Conservation (phyloP, 257 asterid genomes). For the Solanum virginianum region DNA sequence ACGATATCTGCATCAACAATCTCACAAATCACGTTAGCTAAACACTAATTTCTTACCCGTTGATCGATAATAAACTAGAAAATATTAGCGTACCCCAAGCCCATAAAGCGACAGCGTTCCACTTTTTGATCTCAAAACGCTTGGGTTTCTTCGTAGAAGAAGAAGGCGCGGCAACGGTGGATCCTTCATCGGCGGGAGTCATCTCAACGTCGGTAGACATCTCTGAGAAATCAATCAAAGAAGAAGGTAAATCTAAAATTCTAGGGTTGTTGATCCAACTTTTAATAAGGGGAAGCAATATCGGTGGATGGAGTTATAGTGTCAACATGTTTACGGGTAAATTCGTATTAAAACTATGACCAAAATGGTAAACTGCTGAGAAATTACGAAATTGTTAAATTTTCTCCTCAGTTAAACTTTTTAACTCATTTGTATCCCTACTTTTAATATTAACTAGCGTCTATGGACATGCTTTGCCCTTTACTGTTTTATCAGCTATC, state of each 20-base stretch:
- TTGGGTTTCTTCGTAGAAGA: constrained; percentile 51
- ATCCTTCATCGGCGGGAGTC: constrained; percentile 59
- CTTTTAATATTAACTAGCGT: too few species aligned
- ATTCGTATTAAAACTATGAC: not conserved
- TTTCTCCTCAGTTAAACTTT: not conserved
- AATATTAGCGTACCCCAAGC: constrained; percentile 53
- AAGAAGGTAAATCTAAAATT: not conserved
- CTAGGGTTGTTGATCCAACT: not conserved
- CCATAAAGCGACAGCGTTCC: constrained; percentile 90
- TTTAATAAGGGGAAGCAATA: not conserved
- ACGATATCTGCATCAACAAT: constrained; percentile 52
- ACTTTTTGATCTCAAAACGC: constrained; percentile 76
- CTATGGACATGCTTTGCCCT: too few species aligned
- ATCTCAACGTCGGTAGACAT: constrained; percentile 52
- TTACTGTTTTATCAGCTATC: too few species aligned
- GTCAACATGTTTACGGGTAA: not conserved
- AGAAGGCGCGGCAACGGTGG: constrained; percentile 46
- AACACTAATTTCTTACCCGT: not conserved
- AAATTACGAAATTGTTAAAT: not conserved
- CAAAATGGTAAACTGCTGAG: not conserved
- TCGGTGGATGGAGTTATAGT: not conserved
- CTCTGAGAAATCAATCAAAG: constrained; percentile 20
- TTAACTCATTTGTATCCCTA: not conserved
- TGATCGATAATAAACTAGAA: not conserved
- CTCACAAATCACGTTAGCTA: not conserved